phyloP scores from a whole-genome alignment of 2,329 filamentous ascomycete species.

The Colletotrichum melonis region DNA sequence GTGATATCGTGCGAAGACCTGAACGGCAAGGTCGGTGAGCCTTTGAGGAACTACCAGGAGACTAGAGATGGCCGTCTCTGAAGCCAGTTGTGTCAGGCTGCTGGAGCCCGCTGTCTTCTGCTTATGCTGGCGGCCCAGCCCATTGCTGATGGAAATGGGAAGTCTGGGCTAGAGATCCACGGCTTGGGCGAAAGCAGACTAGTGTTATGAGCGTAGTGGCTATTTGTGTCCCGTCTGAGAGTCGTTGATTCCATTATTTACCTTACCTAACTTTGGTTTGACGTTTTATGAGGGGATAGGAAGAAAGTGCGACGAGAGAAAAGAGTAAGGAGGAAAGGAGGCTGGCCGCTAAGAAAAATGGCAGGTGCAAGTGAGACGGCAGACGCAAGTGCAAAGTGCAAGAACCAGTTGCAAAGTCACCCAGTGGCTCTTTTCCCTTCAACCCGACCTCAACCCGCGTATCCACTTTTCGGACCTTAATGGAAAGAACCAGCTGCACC shows the following conservation, averaged over 20 bases:
- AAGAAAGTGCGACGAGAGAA: slow-evolving; percentile 11
- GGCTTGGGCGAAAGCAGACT: neutral
- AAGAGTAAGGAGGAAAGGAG: slow-evolving; percentile 23
- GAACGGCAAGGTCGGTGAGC: slow-evolving; percentile 1
- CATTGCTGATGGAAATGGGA: neutral
- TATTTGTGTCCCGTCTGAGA: slow-evolving; percentile 17
- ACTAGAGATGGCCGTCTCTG: slow-evolving; percentile 3
- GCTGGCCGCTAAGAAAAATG: slow-evolving; percentile 2
- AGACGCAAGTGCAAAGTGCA: neutral
- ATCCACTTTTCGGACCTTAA: slow-evolving; percentile 10
- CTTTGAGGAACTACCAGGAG: neutral
- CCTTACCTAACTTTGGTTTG: neutral
- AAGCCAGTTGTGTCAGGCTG: slow-evolving; percentile 28
- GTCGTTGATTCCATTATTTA: slow-evolving; percentile 26
- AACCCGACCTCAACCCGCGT: slow-evolving; percentile 19
- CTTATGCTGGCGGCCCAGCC: neutral
- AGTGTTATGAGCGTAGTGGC: neutral
- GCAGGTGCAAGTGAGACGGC: slow-evolving; percentile 12
- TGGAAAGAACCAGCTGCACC: neutral
- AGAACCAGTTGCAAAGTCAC: neutral
- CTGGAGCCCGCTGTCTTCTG: slow-evolving; percentile 15
- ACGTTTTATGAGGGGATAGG: neutral
- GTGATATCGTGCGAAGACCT: neutral
- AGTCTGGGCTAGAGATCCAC: neutral
- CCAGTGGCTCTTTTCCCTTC: slow-evolving; percentile 19